phyloP scores from a whole-genome alignment of 2,329 filamentous ascomycete species.

The Fusarium sp. region DNA sequence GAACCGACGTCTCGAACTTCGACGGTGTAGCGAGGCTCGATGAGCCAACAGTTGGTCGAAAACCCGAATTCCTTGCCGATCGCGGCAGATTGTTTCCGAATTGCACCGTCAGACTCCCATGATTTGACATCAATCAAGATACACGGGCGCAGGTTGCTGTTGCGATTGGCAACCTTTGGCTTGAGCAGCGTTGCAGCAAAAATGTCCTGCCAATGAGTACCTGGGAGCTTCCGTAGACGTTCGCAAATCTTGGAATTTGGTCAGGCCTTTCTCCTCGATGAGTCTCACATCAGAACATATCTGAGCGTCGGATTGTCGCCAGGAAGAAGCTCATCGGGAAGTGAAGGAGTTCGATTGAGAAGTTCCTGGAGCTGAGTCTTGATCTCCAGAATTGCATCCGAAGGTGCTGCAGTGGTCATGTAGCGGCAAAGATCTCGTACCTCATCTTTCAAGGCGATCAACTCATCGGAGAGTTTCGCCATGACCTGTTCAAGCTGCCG shows the following conservation, averaged over 20 bases:
- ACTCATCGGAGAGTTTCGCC: not conserved
- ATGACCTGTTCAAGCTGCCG: no score
- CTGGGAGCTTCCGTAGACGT: not conserved
- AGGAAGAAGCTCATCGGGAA: not conserved
- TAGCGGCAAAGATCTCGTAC: not conserved
- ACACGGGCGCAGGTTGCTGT: not conserved
- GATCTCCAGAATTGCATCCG: not conserved
- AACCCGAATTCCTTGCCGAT: not conserved
- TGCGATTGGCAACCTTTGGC: not conserved
- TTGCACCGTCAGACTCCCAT: not conserved
- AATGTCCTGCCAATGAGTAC: not conserved
- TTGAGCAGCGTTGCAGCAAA: not conserved
- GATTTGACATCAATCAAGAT: not conserved
- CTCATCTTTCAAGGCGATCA: not conserved
- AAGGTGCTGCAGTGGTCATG: not conserved
- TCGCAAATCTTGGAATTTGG: not conserved
- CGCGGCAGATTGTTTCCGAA: not conserved
- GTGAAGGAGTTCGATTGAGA: not conserved
- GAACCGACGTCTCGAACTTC: not conserved
- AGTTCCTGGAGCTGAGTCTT: not conserved
- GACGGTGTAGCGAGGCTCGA: not conserved
- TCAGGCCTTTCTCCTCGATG: not conserved
- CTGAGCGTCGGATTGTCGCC: not conserved
- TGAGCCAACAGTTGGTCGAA: not conserved
- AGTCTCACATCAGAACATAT: not conserved